Base-by-base conservation (phyloP, 73 alveolate genomes). In the Tetrahymena malaccensis region DNA sequence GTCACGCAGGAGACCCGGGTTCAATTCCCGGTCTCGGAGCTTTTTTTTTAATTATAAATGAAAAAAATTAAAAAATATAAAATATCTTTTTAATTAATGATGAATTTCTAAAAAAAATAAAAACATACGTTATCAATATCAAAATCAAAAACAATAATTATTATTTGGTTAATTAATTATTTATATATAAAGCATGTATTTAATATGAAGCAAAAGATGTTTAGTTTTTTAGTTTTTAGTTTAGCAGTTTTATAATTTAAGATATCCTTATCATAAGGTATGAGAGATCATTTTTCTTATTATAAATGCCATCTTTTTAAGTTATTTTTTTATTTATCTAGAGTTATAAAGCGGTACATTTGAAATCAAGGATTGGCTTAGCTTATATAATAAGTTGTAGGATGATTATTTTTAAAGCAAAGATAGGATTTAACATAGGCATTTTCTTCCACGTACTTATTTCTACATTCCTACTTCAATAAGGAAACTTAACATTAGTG, bases 1-100 rank as follows among this genome's bases (percentile, higher is more conserved):
- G 89, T 70, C 89, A 70, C 89, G 89, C 89, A 70, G 89, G 89
- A 70, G 89, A 70, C 89, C 89, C 89, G 89, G 89, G 89, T 70
- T 70, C 89, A 70, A 70, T 70, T 70, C 89, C 89, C 89, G 89
- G 89, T 70, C 89, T 70, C 89, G 89, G 89, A 70, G 89, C 89
- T 70, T 70, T 70, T 70, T 70, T 70, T 70, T 25, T 21, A 40
- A 40, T 40, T 50, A 15, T 6, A 50, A 10, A 50, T 19, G 0
- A 1, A 15, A 50, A 21, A 0, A 50, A 50, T 50, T 50, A 50
- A 50, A 7, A 19, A 19, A 10, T 19, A 10, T 1, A 50, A 50
- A 50, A 50, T 50, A 50, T 50, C 83, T 50, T 50, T 50, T 50
- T 50, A 21, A 50, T 21, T 50, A 1, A 50, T 50, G 6, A 50